Evolutionary conservation across 176 grass and related monocot genomes (phyloP).

Genomic region (Poa pratensis): DNA sequence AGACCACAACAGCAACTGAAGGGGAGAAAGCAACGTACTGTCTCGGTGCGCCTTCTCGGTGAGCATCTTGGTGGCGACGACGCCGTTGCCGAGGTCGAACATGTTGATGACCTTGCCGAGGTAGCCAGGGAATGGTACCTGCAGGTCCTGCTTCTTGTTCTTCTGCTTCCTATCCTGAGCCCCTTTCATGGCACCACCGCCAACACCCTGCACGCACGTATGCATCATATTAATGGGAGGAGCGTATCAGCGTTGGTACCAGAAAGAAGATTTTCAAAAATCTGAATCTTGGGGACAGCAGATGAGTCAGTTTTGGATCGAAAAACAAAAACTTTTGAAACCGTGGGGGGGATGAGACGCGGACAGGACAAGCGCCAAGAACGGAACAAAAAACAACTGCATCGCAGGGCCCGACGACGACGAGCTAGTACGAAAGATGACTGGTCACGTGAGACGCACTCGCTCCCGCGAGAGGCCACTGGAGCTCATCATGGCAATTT

Average conservation of each 20-base stretch:
- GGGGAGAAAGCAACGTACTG: conserved; percentile 40
- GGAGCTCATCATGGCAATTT: conserved; percentile 44
- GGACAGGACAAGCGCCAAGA: conserved; percentile 32
- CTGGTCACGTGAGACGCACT: conserved; percentile 52
- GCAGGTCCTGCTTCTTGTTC: conserved; percentile 53
- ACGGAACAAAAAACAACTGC: conserved; percentile 37
- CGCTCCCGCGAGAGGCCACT: neutral
- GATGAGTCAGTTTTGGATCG: conserved; percentile 5
- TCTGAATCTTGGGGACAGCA: conserved; percentile 26
- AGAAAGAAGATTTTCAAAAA: conserved; percentile 1
- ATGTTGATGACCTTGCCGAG: conserved; percentile 75
- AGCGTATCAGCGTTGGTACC: conserved; percentile 5
- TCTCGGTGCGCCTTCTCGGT: conserved; percentile 80
- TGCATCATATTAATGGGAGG: neutral
- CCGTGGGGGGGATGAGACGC: neutral
- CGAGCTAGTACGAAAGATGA: neutral
- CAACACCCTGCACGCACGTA: conserved; percentile 25
- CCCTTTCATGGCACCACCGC: conserved; percentile 53
- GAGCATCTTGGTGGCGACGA: conserved; percentile 74
- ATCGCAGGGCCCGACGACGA: conserved; percentile 26
- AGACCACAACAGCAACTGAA: neutral
- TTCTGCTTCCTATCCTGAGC: conserved; percentile 56
- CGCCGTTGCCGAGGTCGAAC: conserved; percentile 66
- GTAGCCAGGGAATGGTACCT: conserved; percentile 66
- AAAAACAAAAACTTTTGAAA: conserved; percentile 26